Percentiles rank a stretch among this genome's conserved stretches.
These are phyloP conservation scores for Microthyrium microscopicum DNA, from an alignment of 2,329 filamentous ascomycete species.

Conservation along the genomic window DNA sequence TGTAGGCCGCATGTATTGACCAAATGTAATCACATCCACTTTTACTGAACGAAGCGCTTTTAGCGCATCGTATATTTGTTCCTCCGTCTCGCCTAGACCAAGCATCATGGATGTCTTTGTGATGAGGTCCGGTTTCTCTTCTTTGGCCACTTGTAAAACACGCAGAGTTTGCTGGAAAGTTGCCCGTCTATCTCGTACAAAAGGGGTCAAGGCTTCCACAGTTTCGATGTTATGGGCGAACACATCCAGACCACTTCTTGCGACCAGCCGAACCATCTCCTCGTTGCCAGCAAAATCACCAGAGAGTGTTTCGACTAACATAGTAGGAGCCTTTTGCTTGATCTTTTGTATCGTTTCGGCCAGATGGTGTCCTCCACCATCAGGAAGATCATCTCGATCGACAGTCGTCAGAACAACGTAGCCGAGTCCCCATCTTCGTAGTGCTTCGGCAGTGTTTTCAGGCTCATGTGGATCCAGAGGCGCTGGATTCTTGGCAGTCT, in stretches of 20 bases:
- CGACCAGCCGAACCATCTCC: slow-evolving; percentile 75
- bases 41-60: slow-evolving; percentile 60
- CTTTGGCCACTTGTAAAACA: slow-evolving; percentile 70
- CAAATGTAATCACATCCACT: slow-evolving; percentile 94
- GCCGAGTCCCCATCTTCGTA: slow-evolving; percentile 81
- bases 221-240: slow-evolving; percentile 98
- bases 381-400: slow-evolving; percentile 78
- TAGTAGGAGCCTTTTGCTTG: slow-evolving; percentile 53
- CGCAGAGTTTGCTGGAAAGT: slow-evolving; percentile 72
- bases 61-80: slow-evolving; percentile 66
- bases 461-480: slow-evolving; percentile 91
- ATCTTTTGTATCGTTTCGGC: slow-evolving; percentile 90
- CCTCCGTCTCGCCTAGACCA: slow-evolving; percentile 80
- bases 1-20: slow-evolving; percentile 99
- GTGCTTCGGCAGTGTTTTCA: slow-evolving; percentile 87
- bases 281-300: slow-evolving; percentile 76
- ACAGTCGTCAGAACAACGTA: slow-evolving; percentile 92
- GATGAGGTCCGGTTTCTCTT: slow-evolving; percentile 58
- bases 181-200: slow-evolving; percentile 75
- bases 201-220: slow-evolving; percentile 74
- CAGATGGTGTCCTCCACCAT: slow-evolving; percentile 79
- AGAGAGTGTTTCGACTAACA: slow-evolving; percentile 70
- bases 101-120: slow-evolving; percentile 99
- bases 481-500: slow-evolving; percentile 60
- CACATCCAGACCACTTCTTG: slow-evolving; percentile 77